Base-by-base conservation (phyloP, 1,284 basidiomycete genomes). In the Trichosporon inkin region DNA sequence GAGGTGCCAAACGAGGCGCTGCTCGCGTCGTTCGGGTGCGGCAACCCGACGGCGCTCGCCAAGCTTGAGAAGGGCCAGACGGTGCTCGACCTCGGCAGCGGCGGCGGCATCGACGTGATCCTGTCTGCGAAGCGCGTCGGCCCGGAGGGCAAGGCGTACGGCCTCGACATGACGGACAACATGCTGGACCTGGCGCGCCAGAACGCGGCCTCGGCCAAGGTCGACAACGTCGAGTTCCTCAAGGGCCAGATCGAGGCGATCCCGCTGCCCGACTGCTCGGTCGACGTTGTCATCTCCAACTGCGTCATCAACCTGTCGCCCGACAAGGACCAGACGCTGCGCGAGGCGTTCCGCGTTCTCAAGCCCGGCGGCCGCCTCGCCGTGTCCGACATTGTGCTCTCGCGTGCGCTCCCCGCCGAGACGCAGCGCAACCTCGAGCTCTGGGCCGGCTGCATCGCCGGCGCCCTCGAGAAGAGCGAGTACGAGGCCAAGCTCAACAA, bases 281-380 rank as follows among this genome's bases (percentile, higher is more conserved):
- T 84, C 16, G 82, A 85, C 62, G 84, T 82, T 60, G 73, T 85
- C 17, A 67, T 84, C 10, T 84, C 82, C 14, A 85, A 84, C 68
- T 84, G 83, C 56, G 82, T 84, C 6, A 74, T 84, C 67, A 83
- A 84, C 67, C 71, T 84, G 3, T 62, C 84, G 4, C 81, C 82
- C 0, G 62, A 61, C 0, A 84, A 83, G 66, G 68, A 68, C 10
- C 67, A 56, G 16, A 62, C 82, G 10, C 81, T 99, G 51, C 82
- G 83, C 62, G 93, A 98, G 76, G 96, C 96, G 2, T 82, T 95
- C 76, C 86, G 95, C n/a, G 93, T 99, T 10, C 84, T 99, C 55
- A 97, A 95, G 77, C 94, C 95, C 0, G 96, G 96, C 62, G 96
- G 93, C 56, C 89, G 86, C 3, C 95, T 99, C 75, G 90, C 92